Conservation (phyloP, 1,284 basidiomycete genomes). For the Thecaphora thlaspeos region DNA sequence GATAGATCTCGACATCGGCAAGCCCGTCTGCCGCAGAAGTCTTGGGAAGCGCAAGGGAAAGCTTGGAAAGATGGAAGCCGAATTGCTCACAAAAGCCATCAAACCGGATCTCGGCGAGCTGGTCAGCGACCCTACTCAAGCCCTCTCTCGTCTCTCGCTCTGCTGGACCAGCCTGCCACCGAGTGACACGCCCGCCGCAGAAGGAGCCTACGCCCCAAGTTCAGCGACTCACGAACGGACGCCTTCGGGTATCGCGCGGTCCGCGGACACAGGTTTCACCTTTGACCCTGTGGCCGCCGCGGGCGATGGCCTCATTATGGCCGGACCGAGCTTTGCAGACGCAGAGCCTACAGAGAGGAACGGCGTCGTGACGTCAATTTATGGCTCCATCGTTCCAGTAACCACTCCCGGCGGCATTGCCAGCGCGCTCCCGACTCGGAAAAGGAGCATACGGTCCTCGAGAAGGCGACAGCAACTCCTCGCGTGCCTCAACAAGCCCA, state of each 20-base stretch:
- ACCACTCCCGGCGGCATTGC: too few relatives aligned
- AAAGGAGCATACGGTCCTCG: constrained; percentile 30
- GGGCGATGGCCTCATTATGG: constrained; percentile 47
- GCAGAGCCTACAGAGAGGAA: constrained; percentile 4
- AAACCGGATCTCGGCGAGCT: constrained; percentile 19
- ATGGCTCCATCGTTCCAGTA: not conserved
- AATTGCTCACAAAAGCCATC: constrained; percentile 15
- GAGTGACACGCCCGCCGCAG: too few relatives aligned
- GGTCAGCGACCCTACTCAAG: constrained; percentile 28
- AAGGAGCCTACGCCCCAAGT: too few relatives aligned
- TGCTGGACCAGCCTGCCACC: constrained; percentile 9
- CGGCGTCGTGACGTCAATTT: not conserved
- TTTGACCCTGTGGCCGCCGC: constrained; percentile 49
- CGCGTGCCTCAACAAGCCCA: constrained; percentile 35
- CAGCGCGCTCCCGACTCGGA: constrained; percentile 8
- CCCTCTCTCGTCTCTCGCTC: constrained; percentile 20
- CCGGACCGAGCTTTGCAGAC: constrained; percentile 29
- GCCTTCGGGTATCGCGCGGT: constrained; percentile 2
- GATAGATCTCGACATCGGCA: constrained; percentile 26
- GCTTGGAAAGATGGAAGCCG: constrained; percentile 23
- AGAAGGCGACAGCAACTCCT: constrained; percentile 41
- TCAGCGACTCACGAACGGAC: constrained; percentile 9
- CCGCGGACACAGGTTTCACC: constrained; percentile 20
- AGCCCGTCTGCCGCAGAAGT: constrained; percentile 11
- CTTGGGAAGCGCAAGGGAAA: constrained; percentile 13